Evolutionary conservation across 2,329 filamentous ascomycete genomes (phyloP).

Genomic region (Coleophoma eucalyptorum): DNA sequence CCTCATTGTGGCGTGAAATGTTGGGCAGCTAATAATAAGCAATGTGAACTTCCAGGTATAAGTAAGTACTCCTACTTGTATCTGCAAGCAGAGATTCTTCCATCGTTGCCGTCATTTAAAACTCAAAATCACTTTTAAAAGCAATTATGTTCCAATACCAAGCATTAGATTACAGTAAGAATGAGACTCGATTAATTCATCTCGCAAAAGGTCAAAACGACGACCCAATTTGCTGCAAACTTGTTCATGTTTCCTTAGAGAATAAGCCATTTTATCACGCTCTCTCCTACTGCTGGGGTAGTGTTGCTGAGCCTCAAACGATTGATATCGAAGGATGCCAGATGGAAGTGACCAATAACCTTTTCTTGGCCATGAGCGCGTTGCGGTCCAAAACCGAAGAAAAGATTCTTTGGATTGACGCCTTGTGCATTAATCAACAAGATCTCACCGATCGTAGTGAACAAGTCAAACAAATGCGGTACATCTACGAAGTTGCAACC

Average conservation of each 20-base stretch:
- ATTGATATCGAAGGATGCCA: not conserved
- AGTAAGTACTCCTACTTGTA: no score
- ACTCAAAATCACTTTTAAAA: no score
- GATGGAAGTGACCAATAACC: not conserved
- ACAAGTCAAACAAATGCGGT: not conserved
- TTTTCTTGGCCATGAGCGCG: not conserved
- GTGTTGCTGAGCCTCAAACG: not conserved
- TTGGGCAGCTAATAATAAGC: no score
- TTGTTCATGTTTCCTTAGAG: not conserved
- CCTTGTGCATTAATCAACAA: not conserved
- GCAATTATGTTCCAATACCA: no score
- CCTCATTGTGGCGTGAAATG: no score
- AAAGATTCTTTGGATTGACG: not conserved
- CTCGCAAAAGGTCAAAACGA: no score
- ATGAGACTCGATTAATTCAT: no score
- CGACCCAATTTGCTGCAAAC: not conserved
- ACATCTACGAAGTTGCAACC: not conserved
- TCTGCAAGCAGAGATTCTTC: no score
- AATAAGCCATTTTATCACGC: not conserved
- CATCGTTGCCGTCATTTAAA: no score
- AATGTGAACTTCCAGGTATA: no score
- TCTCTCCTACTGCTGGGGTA: not conserved
- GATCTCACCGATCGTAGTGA: not conserved
- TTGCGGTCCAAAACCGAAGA: not conserved
- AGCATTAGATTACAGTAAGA: no score